phyloP scores from a whole-genome alignment of 768 basidiomycete species.

The Tulasnella sp. region DNA sequence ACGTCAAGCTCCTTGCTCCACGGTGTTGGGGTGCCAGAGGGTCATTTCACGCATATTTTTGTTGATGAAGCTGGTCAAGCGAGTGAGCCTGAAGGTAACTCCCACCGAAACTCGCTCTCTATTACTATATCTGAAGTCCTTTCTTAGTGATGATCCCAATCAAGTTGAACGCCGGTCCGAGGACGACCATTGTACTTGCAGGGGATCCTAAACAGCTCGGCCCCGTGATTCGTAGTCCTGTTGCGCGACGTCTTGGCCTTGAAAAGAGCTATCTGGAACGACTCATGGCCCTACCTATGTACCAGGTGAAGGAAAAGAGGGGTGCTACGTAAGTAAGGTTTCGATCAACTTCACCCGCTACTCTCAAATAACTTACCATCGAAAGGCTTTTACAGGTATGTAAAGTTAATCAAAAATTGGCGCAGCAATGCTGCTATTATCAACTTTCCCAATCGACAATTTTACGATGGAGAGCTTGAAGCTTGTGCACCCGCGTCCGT shows the following conservation, averaged over 20 bases:
- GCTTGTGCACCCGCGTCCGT: constrained; percentile 41
- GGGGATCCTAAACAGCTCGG: constrained; percentile 49
- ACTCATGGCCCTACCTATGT: constrained; percentile 44
- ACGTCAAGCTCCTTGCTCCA: constrained; percentile 55
- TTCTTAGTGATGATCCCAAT: constrained; percentile 50
- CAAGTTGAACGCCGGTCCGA: constrained; percentile 41
- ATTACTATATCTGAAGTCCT: neutral
- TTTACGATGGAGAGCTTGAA: constrained; percentile 47
- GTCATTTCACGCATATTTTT: constrained; percentile 64
- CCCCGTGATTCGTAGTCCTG: constrained; percentile 45
- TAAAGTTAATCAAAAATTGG: constrained; percentile 63
- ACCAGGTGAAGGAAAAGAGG: constrained; percentile 38
- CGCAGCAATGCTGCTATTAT: constrained; percentile 60
- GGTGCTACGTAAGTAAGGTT: constrained; percentile 43
- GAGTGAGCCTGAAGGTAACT: constrained; percentile 54
- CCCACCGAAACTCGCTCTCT: neutral
- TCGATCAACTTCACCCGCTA: neutral
- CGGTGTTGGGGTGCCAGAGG: constrained; percentile 53
- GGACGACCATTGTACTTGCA: constrained; percentile 47
- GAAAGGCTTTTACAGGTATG: constrained; percentile 47
- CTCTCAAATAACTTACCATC: neutral
- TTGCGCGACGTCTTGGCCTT: constrained; percentile 42
- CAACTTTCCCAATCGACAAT: constrained; percentile 55
- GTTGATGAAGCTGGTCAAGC: constrained; percentile 69
- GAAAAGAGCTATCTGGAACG: constrained; percentile 46